Percentiles rank a stretch among this genome's conserved stretches.
These are phyloP conservation scores for Geranomyces variabilis DNA, from an alignment of 192 early-diverging fungal genomes.

Conservation along the genomic window DNA sequence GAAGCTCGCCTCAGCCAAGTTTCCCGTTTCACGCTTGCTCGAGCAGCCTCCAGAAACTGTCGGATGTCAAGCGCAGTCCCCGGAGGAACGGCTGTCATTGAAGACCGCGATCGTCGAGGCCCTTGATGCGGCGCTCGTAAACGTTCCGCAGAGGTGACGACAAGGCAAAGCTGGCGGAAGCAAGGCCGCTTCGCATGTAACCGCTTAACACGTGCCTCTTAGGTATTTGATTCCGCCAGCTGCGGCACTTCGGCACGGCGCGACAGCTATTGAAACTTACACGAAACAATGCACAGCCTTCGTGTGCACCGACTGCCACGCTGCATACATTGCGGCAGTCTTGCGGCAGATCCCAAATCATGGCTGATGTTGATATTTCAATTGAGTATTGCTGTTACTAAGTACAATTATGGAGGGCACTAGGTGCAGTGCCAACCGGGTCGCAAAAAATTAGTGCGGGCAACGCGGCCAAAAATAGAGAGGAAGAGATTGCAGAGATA, in stretches of 20 bases:
- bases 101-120: neutral
- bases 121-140: neutral
- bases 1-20: neutral
- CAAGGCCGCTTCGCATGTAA: too few relatives aligned
- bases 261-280: neutral
- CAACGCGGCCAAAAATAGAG: too few relatives aligned
- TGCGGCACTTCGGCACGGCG: neutral
- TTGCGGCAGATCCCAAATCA: neutral
- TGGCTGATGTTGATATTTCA: too few relatives aligned
- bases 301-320: neutral
- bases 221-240: conserved; percentile 8
- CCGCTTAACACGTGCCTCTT: too few relatives aligned
- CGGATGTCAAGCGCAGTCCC: neutral
- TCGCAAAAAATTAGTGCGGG: too few relatives aligned
- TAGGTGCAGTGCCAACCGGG: neutral
- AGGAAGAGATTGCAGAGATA: too few relatives aligned
- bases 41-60: neutral
- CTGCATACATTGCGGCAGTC: neutral
- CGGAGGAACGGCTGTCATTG: neutral
- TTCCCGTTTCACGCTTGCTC: neutral
- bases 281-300: neutral
- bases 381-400: too few relatives aligned
- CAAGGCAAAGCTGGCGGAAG: too few relatives aligned
- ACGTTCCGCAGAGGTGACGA: neutral
- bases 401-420: too few relatives aligned